Conservation (phyloP, 1,139 yeast genomes). For the Arxiozyma telluris region DNA sequence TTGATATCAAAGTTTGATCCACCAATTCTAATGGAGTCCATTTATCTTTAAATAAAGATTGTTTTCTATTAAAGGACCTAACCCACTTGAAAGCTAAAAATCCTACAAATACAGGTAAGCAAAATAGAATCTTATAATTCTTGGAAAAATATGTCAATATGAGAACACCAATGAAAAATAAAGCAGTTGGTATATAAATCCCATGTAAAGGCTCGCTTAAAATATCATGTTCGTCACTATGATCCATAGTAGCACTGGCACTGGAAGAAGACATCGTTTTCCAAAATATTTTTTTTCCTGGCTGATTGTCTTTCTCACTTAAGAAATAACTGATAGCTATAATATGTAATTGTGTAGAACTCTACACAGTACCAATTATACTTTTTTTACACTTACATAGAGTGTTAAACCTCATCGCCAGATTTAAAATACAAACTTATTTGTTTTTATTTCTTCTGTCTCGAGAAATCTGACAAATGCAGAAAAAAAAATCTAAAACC, state of each 20-base stretch:
- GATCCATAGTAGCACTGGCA: not conserved
- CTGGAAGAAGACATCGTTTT: not conserved
- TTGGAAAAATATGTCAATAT: constrained; percentile 39
- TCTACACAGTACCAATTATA: no score
- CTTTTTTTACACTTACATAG: no score
- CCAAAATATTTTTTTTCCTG: no score
- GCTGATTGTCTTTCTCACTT: no score
- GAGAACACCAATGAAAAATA: constrained; percentile 53
- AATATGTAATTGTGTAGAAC: no score
- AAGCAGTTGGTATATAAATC: constrained; percentile 55
- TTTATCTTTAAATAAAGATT: constrained; percentile 40
- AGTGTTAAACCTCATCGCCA: not conserved
- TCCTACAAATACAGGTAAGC: constrained; percentile 22
- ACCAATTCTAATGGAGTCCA: constrained; percentile 61
- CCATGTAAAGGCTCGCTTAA: constrained; percentile 63
- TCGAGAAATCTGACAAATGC: not conserved
- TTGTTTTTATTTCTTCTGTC: not conserved
- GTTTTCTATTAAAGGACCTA: constrained; percentile 39
- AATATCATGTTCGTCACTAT: constrained; percentile 16
- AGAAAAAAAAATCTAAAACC: not conserved
- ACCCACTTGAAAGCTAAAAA: constrained; percentile 41
- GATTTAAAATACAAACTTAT: no score
- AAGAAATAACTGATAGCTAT: no score
- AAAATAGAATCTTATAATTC: constrained; percentile 41
- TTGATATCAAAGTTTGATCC: constrained; percentile 62